These are phyloP conservation scores for Pythium insidiosum DNA, from an alignment of 352 stramenopile species.

Conservation along the genomic window DNA sequence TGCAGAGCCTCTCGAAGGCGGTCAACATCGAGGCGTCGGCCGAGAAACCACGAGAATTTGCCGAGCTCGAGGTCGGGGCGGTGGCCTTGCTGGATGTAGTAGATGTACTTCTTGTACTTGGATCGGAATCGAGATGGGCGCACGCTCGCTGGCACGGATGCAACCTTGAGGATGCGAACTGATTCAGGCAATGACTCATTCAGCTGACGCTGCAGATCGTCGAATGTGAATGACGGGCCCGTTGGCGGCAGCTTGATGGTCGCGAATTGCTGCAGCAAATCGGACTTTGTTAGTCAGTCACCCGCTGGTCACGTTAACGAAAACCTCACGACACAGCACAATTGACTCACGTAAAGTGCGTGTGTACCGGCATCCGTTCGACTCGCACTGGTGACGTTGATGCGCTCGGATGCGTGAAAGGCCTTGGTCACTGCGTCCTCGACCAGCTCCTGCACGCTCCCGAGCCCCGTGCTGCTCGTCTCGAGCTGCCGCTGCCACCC, in stretches of 20 bases:
- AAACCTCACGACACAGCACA: too few species aligned
- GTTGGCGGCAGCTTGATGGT: constrained; percentile 51
- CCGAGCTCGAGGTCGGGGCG: constrained; percentile 56
- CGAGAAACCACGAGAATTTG: constrained; percentile 83
- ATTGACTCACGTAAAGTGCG: constrained; percentile 59
- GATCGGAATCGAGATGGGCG: constrained; percentile 59
- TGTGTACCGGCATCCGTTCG: constrained; percentile 80
- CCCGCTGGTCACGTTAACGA: too few species aligned
- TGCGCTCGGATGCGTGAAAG: constrained; percentile 28
- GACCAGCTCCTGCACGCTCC: constrained; percentile 76
- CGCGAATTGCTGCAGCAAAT: constrained; percentile 64
- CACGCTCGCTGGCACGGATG: constrained; percentile 15
- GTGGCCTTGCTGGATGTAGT: constrained; percentile 83
- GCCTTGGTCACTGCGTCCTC: constrained; percentile 55
- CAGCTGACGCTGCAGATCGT: constrained; percentile 35
- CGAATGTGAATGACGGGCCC: constrained; percentile 27
- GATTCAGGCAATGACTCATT: constrained; percentile 36
- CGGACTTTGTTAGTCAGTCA: too few species aligned
- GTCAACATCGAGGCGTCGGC: constrained; percentile 47
- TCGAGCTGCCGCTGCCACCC: constrained; percentile 72
- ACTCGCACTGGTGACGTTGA: constrained; percentile 82
- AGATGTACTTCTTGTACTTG: constrained; percentile 85
- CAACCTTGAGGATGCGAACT: constrained; percentile 46
- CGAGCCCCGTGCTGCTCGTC: constrained; percentile 33
- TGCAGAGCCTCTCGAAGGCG: constrained; percentile 55